Conservation (phyloP, 1,284 basidiomycete genomes). For the Inonotus obliquus region DNA sequence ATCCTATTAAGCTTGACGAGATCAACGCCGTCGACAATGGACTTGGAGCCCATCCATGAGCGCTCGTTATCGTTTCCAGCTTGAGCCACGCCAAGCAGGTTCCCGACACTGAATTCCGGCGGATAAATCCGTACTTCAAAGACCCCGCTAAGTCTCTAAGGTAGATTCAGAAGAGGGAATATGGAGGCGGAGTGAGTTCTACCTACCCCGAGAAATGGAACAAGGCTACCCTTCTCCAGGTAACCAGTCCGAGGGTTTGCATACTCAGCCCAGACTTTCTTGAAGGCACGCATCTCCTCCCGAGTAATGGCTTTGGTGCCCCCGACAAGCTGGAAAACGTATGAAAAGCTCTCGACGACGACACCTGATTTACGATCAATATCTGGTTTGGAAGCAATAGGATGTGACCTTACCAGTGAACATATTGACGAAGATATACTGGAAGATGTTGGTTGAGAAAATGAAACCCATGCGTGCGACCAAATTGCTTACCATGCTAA, state of each 20-base stretch:
- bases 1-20: conserved; percentile 54
- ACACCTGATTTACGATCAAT: conserved; percentile 50
- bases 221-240: conserved; percentile 68
- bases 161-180: neutral
- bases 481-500: conserved; percentile 78
- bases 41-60: conserved; percentile 18
- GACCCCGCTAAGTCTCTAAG: conserved; percentile 69
- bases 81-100: conserved; percentile 49
- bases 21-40: conserved; percentile 53
- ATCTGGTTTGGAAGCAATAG: neutral
- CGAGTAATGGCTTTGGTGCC: conserved; percentile 82
- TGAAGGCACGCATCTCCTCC: conserved; percentile 90
- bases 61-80: conserved; percentile 28
- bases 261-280: conserved; percentile 89
- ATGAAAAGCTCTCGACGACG: conserved; percentile 95
- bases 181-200: neutral
- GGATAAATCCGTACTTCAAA: conserved; percentile 88
- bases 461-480: neutral
- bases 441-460: conserved; percentile 9
- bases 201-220: conserved; percentile 79
- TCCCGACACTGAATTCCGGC: conserved; percentile 54
- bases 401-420: conserved; percentile 64
- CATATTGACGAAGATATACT: conserved; percentile 96
- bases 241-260: conserved; percentile 79
- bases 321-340: conserved; percentile 87